Conservation (phyloP, 345 rosid species). For the Boechera stricta region DNA sequence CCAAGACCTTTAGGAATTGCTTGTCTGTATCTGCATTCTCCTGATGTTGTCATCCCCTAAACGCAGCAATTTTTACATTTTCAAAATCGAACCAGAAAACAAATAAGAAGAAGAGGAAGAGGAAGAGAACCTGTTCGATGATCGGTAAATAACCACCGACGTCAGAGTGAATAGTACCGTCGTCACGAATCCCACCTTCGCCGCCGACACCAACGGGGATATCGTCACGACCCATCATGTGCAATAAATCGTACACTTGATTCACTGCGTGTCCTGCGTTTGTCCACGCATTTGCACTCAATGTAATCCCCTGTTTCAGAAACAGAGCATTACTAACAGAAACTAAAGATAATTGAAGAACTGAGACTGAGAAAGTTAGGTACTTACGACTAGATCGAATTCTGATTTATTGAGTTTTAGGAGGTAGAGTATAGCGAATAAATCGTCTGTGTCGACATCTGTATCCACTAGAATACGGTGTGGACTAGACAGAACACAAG, state of each 20-base stretch:
- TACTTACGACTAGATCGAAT: conserved; percentile 71
- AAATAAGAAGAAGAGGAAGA: background rate
- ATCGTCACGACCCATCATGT: conserved; percentile 93
- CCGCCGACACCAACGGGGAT: conserved; percentile 88
- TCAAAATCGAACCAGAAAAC: background rate
- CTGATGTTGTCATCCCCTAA: conserved; percentile 74
- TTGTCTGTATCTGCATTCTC: conserved; percentile 85
- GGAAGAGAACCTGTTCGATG: conserved; percentile 71
- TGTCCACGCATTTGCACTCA: conserved; percentile 79
- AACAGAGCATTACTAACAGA: conserved; percentile 23
- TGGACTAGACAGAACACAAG: conserved; percentile 40
- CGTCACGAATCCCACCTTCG: conserved; percentile 74
- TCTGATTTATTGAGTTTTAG: conserved; percentile 83
- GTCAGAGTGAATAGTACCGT: conserved; percentile 69
- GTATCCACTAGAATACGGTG: conserved; percentile 79
- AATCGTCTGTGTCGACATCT: conserved; percentile 88
- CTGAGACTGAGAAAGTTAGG: background rate
- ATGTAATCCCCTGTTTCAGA: conserved; percentile 68
- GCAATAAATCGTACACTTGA: conserved; percentile 82
- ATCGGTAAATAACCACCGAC: conserved; percentile 96
- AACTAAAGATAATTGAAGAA: background rate
- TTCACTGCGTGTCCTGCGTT: conserved; percentile 92
- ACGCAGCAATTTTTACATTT: background rate
- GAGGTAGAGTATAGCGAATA: conserved; percentile 81
- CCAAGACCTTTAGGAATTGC: conserved; percentile 75